Evolutionary conservation across 345 rosid genomes (phyloP).

Genomic region (Lepidium sativum): DNA sequence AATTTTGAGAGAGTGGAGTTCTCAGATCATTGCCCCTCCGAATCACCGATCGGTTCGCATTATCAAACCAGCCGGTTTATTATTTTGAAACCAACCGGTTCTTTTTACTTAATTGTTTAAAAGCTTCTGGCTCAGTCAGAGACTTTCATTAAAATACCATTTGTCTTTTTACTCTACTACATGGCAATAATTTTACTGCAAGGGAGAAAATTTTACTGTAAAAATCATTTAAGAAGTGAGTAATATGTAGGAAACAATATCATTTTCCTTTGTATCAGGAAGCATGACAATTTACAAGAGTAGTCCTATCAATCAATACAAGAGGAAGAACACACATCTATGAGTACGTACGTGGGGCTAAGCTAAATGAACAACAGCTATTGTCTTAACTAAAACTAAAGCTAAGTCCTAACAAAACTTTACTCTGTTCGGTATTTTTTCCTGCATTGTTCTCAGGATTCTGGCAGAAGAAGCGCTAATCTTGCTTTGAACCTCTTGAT

Average conservation of each 20-base stretch:
- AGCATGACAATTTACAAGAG: neutral
- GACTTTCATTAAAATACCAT: too few relatives aligned
- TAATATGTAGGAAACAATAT: neutral
- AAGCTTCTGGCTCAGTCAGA: too few relatives aligned
- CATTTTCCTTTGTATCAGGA: neutral
- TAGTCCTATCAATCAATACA: neutral
- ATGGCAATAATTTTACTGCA: neutral
- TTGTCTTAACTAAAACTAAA: neutral
- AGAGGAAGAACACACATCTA: neutral
- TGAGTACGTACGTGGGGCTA: neutral
- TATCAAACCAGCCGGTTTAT: conserved; percentile 16
- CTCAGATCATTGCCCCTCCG: too few relatives aligned
- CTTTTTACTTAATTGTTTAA: too few relatives aligned
- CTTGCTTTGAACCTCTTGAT: conserved; percentile 79
- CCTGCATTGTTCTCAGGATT: conserved; percentile 45
- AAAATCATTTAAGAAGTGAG: too few relatives aligned
- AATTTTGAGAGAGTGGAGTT: too few relatives aligned
- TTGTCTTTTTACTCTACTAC: too few relatives aligned
- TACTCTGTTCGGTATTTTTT: conserved; percentile 17
- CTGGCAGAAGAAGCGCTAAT: conserved; percentile 77
- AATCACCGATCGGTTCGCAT: neutral
- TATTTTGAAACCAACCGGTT: neutral
- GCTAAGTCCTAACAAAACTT: conserved; percentile 11
- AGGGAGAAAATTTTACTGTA: neutral
- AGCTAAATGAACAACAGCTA: conserved; percentile 10